A percentile compares a stretch with the other conserved stretches of the same genome.
Evolutionary conservation across 208 protist genomes (phyloP).

Genomic region (Leishmania tropica): DNA sequence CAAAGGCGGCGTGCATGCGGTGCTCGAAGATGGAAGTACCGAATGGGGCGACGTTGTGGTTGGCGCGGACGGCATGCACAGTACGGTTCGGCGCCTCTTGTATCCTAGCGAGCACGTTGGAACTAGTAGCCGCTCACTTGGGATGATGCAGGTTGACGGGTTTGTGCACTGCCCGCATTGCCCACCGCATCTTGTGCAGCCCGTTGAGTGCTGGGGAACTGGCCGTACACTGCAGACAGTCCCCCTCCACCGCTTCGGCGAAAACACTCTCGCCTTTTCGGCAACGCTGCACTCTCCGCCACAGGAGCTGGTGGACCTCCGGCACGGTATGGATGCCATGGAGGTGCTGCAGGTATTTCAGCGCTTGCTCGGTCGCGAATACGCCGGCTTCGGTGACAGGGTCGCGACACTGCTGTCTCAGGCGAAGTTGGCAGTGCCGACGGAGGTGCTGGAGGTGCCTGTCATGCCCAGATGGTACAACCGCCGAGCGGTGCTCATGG

Average conservation of each 20-base stretch:
- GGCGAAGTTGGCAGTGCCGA: slow-evolving; percentile 65
- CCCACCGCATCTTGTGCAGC: slow-evolving; percentile 47
- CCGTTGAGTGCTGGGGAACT: slow-evolving; percentile 69
- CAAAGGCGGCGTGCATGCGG: slow-evolving; percentile 81
- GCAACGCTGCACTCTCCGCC: slow-evolving; percentile 69
- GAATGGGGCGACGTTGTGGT: slow-evolving; percentile 92
- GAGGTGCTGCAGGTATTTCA: slow-evolving; percentile 54
- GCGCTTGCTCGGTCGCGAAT: slow-evolving; percentile 56
- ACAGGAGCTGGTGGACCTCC: slow-evolving; percentile 57
- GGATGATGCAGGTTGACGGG: slow-evolving; percentile 83
- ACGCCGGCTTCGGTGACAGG: slow-evolving; percentile 47
- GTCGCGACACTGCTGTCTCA: slow-evolving; percentile 37
- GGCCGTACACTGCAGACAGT: slow-evolving; percentile 44
- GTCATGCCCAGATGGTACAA: slow-evolving; percentile 92
- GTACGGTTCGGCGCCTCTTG: slow-evolving; percentile 75
- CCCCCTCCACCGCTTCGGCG: slow-evolving; percentile 49
- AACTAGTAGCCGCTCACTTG: slow-evolving; percentile 64
- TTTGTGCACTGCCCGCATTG: slow-evolving; percentile 45
- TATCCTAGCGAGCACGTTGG: slow-evolving; percentile 80
- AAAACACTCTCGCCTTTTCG: slow-evolving; percentile 62
- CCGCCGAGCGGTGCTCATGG: slow-evolving; percentile 82
- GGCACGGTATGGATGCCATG: slow-evolving; percentile 38
- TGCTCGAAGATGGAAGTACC: slow-evolving; percentile 71
- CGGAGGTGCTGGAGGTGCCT: slow-evolving; percentile 82
- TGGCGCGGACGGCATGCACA: slow-evolving; percentile 87